Evolutionary conservation across 2,329 filamentous ascomycete species (phyloP), one percentile per base, ranked within the genome.

Genomic region (Sporothrix sp.): DNA sequence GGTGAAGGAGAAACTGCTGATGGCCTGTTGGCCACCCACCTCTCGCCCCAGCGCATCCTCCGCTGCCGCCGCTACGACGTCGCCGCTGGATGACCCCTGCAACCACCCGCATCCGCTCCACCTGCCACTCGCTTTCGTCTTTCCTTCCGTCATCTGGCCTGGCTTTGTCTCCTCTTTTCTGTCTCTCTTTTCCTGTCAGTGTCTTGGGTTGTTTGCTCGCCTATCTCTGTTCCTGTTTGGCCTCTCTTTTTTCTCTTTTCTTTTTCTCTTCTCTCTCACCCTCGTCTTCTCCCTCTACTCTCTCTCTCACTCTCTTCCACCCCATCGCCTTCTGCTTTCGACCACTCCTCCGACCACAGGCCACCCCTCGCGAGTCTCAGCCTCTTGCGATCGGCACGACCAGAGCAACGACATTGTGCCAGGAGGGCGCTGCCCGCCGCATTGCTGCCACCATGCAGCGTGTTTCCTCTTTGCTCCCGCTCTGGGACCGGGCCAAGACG

Each of bases 381-480:
- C 25, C 38, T 48, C 23, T 20, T 38, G 23, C 28, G 23, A 43
- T 23, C 40, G 18, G 25, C 27, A 18, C 18, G 23, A 23, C n/a
- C 18, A 7, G 33, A 14, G 32, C 13, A 20, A 18, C 27, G 32
- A 27, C 32, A 16, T 14, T 16, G 7, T 8, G 20, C 33, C 30
- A 35, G 39, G 47, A 47, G 51, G 40, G 16, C 36, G 47, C 36
- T 18, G 13, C 37, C 28, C 43, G 30, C 37, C 42, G 35, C 48
- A 16, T 44, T 48, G 28, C 16, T 40, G 39, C 23, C 48, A 33
- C 58, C 58, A 71, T 73, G 70, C 69, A 72, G 65, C 70, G 70
- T 55, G 67, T 73, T 58, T 70, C 70, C 54, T 63, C 68, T 47
- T 62, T 73, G 55, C 68, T 72, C 62, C 68, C 70, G 21, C 60